Conservation (phyloP, 2,329 filamentous ascomycete species). For the Elsinoe perseae region DNA sequence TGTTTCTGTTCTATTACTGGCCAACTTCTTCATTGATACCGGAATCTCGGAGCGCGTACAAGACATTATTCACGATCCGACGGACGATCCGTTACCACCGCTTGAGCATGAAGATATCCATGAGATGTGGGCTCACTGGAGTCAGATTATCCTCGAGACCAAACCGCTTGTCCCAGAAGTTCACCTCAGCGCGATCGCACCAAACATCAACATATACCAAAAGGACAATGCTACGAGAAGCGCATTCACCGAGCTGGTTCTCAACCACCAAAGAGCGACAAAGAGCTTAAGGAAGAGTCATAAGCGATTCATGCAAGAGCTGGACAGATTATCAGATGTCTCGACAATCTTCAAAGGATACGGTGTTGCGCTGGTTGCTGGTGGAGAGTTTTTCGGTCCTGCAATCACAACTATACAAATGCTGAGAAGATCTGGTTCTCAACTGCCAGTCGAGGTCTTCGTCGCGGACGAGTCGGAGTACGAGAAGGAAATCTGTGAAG, state of each 20-base stretch:
- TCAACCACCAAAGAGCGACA: conserved; percentile 1
- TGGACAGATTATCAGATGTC: neutral
- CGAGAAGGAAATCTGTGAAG: conserved; percentile 36
- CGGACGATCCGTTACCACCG: neutral
- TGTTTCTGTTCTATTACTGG: neutral
- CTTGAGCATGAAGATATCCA: conserved; percentile 1
- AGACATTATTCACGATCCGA: conserved; percentile 3
- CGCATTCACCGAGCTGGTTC: conserved; percentile 10
- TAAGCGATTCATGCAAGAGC: conserved; percentile 12
- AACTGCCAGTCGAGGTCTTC: conserved; percentile 41
- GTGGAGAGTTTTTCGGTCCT: conserved; percentile 37
- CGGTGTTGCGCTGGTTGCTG: conserved; percentile 35
- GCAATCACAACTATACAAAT: conserved; percentile 40
- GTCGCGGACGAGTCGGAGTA: conserved; percentile 36
- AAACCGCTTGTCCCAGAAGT: neutral
- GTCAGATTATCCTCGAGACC: neutral
- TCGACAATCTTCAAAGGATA: conserved; percentile 19
- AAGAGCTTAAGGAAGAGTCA: conserved; percentile 1
- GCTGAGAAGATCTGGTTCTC: conserved; percentile 37
- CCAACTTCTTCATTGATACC: conserved; percentile 5
- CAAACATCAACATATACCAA: neutral
- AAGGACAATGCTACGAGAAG: neutral
- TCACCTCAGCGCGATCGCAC: neutral
- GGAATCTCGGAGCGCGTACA: conserved; percentile 6
- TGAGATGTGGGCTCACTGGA: conserved; percentile 7